Evolutionary conservation across 345 rosid genomes (phyloP), one percentile per base, ranked within the genome.

Genomic region (Aethionema arabicum): DNA sequence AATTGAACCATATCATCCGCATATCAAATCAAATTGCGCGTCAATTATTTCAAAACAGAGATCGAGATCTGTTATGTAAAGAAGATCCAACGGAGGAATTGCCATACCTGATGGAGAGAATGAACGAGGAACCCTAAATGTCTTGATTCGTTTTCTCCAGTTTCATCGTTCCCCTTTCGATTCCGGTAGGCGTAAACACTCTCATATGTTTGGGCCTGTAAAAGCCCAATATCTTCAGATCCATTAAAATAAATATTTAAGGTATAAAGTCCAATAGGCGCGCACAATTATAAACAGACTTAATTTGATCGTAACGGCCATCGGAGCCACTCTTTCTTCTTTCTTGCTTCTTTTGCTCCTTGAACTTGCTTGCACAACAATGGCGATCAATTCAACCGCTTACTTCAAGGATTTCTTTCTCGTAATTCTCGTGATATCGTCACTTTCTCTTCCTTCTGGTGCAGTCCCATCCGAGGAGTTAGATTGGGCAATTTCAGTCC

Each of bases 401-500:
- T 60, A 11, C 52, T 29, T 59, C 62, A 55, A 14, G 36, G 51
- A 56, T 44, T 21, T 76, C 31, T 47, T 62, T 7, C 61, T 76
- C 58, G 37, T 38, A 15, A 37, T 52, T 31, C 41, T 73, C 58
- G 27, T 67, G 56, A 13, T 70, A 40, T 53, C 63, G 64, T 47
- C 29, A 33, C 43, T 74, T 30, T 59, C 80, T 8, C 57, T 3
- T 11, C 55, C 63, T 11, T 69, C 77, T 8, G 8, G 56, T 7
- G 61, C 61, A 14, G 70, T 81, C n/a, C 65, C 79, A 7, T 49
- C 63, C 52, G 61, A 56, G 35, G 82, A 78, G 41, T 41, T 81
- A 4, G 83, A 81, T 52, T 50, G 73, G 53, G 65, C 69, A 47
- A 68, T 76, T 60, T 27, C 71, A 8, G 43, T 69, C 27, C 83